phyloP scores from a whole-genome alignment of 768 basidiomycete species.

The Auricularia heimuer region DNA sequence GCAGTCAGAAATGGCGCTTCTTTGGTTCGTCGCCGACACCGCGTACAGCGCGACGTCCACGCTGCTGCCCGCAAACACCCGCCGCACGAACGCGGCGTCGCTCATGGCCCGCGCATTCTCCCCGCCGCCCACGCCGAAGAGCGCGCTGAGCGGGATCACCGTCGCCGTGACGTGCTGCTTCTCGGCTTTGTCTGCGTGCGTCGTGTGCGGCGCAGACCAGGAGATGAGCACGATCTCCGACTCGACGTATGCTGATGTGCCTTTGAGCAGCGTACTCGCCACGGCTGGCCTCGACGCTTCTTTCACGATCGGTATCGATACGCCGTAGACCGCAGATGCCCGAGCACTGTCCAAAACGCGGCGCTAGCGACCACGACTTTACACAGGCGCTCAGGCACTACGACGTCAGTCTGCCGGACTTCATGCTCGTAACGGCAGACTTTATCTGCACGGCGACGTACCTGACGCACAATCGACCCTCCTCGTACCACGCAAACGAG shows the following conservation, averaged over 20 bases:
- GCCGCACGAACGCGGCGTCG: slow-evolving; percentile 78
- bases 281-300: too few species aligned
- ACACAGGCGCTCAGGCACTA: too few species aligned
- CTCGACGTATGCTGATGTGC: slow-evolving; percentile 17
- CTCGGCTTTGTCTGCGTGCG: slow-evolving; percentile 5
- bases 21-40: slow-evolving; percentile 12
- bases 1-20: slow-evolving; percentile 63
- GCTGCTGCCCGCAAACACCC: slow-evolving; percentile 59
- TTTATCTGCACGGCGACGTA: too few species aligned
- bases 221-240: slow-evolving; percentile 77
- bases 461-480: too few species aligned
- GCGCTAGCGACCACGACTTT: too few species aligned
- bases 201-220: slow-evolving; percentile 48
- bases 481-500: too few species aligned
- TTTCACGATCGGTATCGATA: too few species aligned
- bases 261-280: too few species aligned
- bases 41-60: slow-evolving; percentile 68
- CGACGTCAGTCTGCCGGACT: too few species aligned
- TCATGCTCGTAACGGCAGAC: too few species aligned
- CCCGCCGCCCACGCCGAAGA: slow-evolving; percentile 35
- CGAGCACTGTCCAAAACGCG: too few species aligned
- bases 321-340: too few species aligned
- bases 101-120: slow-evolving; percentile 36
- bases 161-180: slow-evolving; percentile 11
- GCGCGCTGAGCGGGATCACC: slow-evolving; percentile 60